Conservation (phyloP, 2,329 filamentous ascomycete genomes). For the Apiospora koreana region DNA sequence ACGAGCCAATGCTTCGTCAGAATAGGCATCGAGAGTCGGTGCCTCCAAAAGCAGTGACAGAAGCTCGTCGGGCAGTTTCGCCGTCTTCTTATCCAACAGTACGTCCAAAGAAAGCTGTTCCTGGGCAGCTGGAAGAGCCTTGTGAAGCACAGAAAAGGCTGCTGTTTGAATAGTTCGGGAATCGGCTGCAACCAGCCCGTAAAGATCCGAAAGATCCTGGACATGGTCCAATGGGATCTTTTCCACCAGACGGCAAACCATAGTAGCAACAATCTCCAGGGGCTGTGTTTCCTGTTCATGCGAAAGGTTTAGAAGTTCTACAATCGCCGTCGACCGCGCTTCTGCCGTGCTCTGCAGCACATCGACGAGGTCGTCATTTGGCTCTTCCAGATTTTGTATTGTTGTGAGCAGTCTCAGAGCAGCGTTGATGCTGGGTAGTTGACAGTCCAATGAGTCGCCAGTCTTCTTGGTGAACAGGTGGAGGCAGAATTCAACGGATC, state of each 20-base stretch:
- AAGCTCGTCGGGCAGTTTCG: conserved; percentile 79
- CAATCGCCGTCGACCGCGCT: conserved; percentile 56
- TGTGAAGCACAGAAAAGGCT: conserved; percentile 78
- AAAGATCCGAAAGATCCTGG: conserved; percentile 68
- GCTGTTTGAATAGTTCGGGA: conserved; percentile 77
- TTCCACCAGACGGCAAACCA: conserved; percentile 70
- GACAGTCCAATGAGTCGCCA: conserved; percentile 43
- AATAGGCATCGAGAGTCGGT: conserved; percentile 68
- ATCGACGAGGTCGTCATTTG: conserved; percentile 86
- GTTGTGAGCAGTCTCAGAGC: conserved; percentile 70
- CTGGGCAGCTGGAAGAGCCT: conserved; percentile 75
- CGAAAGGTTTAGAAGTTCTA: conserved; percentile 62
- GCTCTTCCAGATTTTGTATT: conserved; percentile 65
- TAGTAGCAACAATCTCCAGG: conserved; percentile 71
- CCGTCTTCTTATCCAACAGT: conserved; percentile 69
- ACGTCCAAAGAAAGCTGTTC: conserved; percentile 80
- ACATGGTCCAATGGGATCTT: conserved; percentile 64
- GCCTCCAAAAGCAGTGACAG: conserved; percentile 80
- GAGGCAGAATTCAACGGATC: conserved; percentile 59
- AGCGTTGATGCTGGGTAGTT: conserved; percentile 66
- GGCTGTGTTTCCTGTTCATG: conserved; percentile 59
- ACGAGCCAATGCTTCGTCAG: conserved; percentile 64
- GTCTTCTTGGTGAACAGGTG: conserved; percentile 55
- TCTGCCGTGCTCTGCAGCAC: conserved; percentile 64
- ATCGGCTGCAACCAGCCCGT: conserved; percentile 72